A percentile compares a stretch with the other conserved stretches of the same genome.
These are phyloP conservation scores for Xylaria sp. DNA, from an alignment of 2,329 filamentous ascomycete species.

Conservation along the genomic window DNA sequence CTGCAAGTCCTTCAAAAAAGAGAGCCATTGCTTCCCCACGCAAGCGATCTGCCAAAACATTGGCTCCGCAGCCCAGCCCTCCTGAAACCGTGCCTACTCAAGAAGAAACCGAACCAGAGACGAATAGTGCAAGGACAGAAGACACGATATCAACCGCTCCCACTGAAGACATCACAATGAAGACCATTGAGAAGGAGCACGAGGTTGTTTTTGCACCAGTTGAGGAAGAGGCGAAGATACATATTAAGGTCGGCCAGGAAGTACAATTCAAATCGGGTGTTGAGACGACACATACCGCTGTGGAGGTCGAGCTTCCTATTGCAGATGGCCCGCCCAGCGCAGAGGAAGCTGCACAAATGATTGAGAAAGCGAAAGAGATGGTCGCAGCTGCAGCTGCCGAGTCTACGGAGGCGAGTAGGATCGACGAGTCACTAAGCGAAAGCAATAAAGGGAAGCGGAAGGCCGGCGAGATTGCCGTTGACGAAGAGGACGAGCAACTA, in stretches of 20 bases:
- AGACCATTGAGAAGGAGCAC: slow-evolving; percentile 62
- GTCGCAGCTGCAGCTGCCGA: slow-evolving; percentile 75
- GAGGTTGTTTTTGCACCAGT: slow-evolving; percentile 60
- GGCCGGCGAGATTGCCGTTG: slow-evolving; percentile 75
- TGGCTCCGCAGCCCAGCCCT: slow-evolving; percentile 52
- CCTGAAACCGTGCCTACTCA: slow-evolving; percentile 49
- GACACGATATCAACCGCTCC: slow-evolving; percentile 59
- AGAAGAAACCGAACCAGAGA: slow-evolving; percentile 44
- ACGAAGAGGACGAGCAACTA: slow-evolving; percentile 66
- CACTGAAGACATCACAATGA: slow-evolving; percentile 52
- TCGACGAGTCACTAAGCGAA: slow-evolving; percentile 49
- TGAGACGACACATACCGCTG: slow-evolving; percentile 76
- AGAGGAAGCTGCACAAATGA: slow-evolving; percentile 83
- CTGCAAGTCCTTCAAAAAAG: slow-evolving; percentile 67
- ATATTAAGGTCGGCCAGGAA: slow-evolving; percentile 74
- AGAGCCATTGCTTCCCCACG: slow-evolving; percentile 63
- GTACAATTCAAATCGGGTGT: slow-evolving; percentile 61
- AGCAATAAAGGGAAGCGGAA: slow-evolving; percentile 75
- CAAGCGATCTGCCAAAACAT: slow-evolving; percentile 61
- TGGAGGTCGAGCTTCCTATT: slow-evolving; percentile 79
- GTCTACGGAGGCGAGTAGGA: slow-evolving; percentile 51
- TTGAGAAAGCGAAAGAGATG: slow-evolving; percentile 88
- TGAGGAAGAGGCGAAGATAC: slow-evolving; percentile 69
- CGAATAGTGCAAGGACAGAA: slow-evolving; percentile 56
- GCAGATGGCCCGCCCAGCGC: slow-evolving; percentile 73